These are phyloP conservation scores for Coemansia sp. DNA, from an alignment of 192 early-diverging fungal species.

Conservation along the genomic window DNA sequence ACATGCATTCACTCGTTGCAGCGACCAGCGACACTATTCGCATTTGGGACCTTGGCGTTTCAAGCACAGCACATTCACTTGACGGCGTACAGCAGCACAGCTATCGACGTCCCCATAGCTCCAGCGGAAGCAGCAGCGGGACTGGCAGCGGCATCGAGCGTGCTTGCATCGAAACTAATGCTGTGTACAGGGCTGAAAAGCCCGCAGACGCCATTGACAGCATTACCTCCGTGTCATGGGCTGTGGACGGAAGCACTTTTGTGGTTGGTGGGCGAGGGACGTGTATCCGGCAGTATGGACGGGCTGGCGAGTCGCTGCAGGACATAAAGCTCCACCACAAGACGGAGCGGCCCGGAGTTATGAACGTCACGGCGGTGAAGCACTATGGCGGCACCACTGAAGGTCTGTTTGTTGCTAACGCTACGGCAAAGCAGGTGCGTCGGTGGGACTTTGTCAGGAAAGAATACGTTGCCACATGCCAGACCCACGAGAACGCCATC, in stretches of 20 bases:
- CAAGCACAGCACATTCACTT: background rate
- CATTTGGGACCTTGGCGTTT: conserved; percentile 28
- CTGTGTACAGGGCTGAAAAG: background rate
- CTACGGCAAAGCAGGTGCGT: conserved; percentile 35
- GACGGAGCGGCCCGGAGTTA: background rate
- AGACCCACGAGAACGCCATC: conserved; percentile 39
- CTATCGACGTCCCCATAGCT: background rate
- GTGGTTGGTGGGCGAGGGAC: conserved; percentile 28
- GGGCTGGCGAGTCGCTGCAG: conserved; percentile 20
- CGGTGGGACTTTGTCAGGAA: conserved; percentile 36
- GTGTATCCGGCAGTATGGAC: conserved; percentile 23
- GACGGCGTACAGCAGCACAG: background rate
- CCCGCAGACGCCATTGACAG: conserved; percentile 1
- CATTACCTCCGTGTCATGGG: conserved; percentile 30
- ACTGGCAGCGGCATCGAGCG: background rate
- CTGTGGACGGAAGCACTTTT: conserved; percentile 25
- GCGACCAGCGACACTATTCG: conserved; percentile 40
- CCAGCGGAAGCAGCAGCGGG: background rate
- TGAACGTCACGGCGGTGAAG: conserved; percentile 22
- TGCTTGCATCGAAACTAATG: background rate
- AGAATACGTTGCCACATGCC: conserved; percentile 26
- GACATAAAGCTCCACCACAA: conserved; percentile 16
- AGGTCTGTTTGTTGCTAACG: conserved; percentile 36
- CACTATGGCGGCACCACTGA: conserved; percentile 32
- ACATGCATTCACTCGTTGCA: conserved; percentile 31